Evolutionary conservation across 345 rosid genomes (phyloP), one percentile per base, ranked within the genome.

Genomic region (Anastatica hierochuntica): DNA sequence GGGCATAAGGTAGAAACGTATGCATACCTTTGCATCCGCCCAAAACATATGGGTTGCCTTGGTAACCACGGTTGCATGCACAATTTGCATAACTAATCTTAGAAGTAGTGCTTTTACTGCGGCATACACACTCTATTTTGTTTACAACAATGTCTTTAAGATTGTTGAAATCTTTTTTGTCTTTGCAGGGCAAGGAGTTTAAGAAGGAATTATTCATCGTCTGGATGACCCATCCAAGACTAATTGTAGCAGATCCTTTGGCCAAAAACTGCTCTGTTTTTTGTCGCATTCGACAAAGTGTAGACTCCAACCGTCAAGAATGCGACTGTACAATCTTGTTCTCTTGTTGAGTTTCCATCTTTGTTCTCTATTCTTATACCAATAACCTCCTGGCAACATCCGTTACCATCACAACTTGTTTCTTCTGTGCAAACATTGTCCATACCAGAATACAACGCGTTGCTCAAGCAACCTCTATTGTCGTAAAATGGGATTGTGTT

Each of bases 301-400:
- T 21, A 21, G 24, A 21, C 2, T 21, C 5, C 3, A 21, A 2
- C 5, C 5, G 24, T 21, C 24, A 21, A 21, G 5, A 21, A 21
- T 2, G 49, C 60, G 7, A 42, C 29, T 42, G 17, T 15, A 36
- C 60, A 55, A 3, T 34, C 5, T 2, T 21, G n/a, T 21, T 21
- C 24, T 21, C 12, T n/a, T n/a, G n/a, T n/a, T n/a, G 20, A 19
- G 11, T 15, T 26, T 11, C 5, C 10, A 8, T 20, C 14, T 2
- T 2, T 21, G 5, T 5, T 21, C 7, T 35, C 21, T 36, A 21
- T 48, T 17, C 4, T 1, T 29, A 26, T 1, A 7, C 18, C 8
- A 45, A 38, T 5, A 4, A 33, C 27, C 0, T 12, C 38, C 10
- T 30, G 38, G 24, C 82, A 77, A 20, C 79, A 77, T 5, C 76